A percentile compares a stretch with the other conserved stretches of the same genome.
phyloP scores from a whole-genome alignment of 306 rosid genomes.

The Comarum palustre region DNA sequence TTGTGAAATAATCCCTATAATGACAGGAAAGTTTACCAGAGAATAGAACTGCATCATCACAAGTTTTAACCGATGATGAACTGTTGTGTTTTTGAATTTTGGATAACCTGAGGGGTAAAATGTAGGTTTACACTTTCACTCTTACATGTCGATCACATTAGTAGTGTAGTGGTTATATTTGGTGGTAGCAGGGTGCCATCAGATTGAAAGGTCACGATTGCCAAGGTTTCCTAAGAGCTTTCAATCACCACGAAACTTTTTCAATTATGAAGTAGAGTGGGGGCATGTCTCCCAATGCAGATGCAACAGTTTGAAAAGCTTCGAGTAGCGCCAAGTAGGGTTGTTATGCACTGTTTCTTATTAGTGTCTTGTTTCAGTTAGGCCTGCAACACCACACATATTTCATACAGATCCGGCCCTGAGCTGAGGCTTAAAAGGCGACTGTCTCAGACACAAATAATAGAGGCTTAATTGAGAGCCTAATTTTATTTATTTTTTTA shows the following conservation, averaged over 20 bases:
- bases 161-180: background rate
- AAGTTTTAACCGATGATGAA: background rate
- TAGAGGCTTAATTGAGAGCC: too few species aligned
- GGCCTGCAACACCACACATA: constrained; percentile 13
- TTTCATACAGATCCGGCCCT: too few species aligned
- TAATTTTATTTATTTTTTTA: too few species aligned
- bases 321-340: background rate
- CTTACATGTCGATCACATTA: background rate
- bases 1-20: background rate
- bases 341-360: background rate
- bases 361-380: background rate
- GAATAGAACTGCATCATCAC: background rate
- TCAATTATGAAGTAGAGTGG: background rate
- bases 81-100: background rate
- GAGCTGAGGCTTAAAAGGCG: too few species aligned
- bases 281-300: background rate
- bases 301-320: background rate
- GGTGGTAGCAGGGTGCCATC: background rate
- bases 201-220: background rate
- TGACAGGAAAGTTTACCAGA: background rate
- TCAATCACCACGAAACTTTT: background rate
- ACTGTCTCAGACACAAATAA: too few species aligned
- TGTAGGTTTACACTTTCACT: background rate
- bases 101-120: background rate
- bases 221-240: background rate